phyloP scores from a whole-genome alignment of 169 alveolate species.

The Plasmodium gaboni region DNA sequence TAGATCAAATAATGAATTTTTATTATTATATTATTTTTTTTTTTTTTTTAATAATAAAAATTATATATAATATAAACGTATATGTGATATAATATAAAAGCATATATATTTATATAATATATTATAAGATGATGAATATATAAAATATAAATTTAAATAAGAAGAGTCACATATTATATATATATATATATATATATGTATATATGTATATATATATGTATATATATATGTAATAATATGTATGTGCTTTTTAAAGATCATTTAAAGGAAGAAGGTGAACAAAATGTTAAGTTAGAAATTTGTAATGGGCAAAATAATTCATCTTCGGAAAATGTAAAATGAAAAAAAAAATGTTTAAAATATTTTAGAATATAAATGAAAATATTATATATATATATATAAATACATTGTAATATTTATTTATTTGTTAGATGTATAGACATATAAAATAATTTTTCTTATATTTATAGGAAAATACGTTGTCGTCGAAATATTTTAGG shows the following conservation, averaged over 20 bases:
- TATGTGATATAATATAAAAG: neutral
- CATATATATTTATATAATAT: constrained; percentile 2
- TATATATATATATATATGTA: neutral
- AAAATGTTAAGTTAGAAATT: constrained; percentile 11
- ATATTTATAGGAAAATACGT: constrained; percentile 39
- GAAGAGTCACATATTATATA: neutral
- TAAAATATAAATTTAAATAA: too few relatives aligned
- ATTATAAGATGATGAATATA: neutral
- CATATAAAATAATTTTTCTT: neutral
- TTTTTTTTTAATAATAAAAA: too few relatives aligned
- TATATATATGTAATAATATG: constrained; percentile 22
- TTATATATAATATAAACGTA: neutral
- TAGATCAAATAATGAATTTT: too few relatives aligned
- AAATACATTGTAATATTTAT: too few relatives aligned
- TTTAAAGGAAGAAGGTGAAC: constrained; percentile 33
- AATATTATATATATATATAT: too few relatives aligned
- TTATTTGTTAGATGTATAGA: neutral
- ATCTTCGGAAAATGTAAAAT: constrained; percentile 65
- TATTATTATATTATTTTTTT: too few relatives aligned
- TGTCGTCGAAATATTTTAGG: constrained; percentile 60
- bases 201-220: constrained; percentile 1
- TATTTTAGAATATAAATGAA: too few relatives aligned
- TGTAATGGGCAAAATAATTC: constrained; percentile 14
- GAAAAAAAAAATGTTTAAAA: neutral
- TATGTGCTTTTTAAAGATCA: constrained; percentile 69